Percentiles rank a stretch among this genome's conserved stretches.
Evolutionary conservation across 441 rosid genomes (phyloP).

Genomic region (Brassica balearica): DNA sequence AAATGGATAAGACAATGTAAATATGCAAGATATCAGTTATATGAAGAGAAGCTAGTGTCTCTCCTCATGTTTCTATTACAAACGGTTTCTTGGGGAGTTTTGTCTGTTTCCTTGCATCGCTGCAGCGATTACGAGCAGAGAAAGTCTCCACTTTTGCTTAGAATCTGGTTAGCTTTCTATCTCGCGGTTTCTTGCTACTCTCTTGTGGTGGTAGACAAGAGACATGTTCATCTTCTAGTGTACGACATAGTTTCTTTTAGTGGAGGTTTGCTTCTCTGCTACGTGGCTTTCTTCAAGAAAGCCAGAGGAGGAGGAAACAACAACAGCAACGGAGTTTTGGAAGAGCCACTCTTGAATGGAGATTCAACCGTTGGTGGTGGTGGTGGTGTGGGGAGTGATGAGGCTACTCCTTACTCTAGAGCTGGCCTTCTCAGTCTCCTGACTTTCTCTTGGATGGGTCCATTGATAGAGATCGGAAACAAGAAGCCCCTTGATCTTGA

Average conservation of each 20-base stretch:
- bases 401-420: constrained; percentile 60
- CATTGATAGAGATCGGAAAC: constrained; percentile 75
- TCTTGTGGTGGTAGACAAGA: constrained; percentile 54
- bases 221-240: constrained; percentile 49
- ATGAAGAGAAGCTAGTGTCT: constrained; percentile 50
- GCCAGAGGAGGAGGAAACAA: not conserved
- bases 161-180: constrained; percentile 76
- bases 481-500: constrained; percentile 79
- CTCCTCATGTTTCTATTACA: constrained; percentile 58
- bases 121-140: constrained; percentile 40
- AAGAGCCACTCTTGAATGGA: constrained; percentile 69
- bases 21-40: no score
- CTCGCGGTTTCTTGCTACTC: constrained; percentile 60
- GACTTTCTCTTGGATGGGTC: constrained; percentile 81
- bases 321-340: constrained; percentile 43
- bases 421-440: constrained; percentile 64
- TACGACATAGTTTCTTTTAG: constrained; percentile 56
- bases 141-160: constrained; percentile 58
- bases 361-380: constrained; percentile 30
- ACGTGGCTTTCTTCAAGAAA: constrained; percentile 57
- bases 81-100: constrained; percentile 66
- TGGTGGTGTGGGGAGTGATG: constrained; percentile 48
- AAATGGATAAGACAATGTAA: no score
- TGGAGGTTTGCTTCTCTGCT: constrained; percentile 61
- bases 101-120: constrained; percentile 53